A percentile compares a stretch with the other conserved stretches of the same genome.
Evolutionary conservation across 768 basidiomycete species (phyloP).

Genomic region (Gloeopeniophorella convolvens): DNA sequence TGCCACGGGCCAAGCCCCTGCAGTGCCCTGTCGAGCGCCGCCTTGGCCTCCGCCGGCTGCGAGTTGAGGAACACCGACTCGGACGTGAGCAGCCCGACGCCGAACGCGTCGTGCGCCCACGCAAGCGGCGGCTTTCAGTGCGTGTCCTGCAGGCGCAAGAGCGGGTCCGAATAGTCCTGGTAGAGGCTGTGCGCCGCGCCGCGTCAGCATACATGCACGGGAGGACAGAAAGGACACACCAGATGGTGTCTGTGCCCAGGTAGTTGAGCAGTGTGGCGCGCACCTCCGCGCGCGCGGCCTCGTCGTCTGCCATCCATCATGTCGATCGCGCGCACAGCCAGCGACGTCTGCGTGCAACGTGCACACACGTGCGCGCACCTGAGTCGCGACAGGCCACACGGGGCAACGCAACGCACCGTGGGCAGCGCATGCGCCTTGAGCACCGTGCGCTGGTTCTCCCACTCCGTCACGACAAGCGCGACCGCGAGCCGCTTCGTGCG

Average conservation of each 20-base stretch:
- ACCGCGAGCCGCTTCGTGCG: slow-evolving; percentile 65
- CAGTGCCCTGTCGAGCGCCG: slow-evolving; percentile 52
- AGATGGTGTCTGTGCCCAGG: slow-evolving; percentile 91
- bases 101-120: slow-evolving; percentile 68
- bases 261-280: slow-evolving; percentile 69
- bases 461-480: slow-evolving; percentile 86
- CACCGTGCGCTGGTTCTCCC: slow-evolving; percentile 86
- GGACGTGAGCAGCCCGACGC: slow-evolving; percentile 59
- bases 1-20: slow-evolving; percentile 72
- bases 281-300: slow-evolving; percentile 52
- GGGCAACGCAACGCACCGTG: slow-evolving; percentile 47
- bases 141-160: slow-evolving; percentile 69
- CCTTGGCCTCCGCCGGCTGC: slow-evolving; percentile 65
- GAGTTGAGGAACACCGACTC: slow-evolving; percentile 62
- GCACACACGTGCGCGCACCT: not conserved
- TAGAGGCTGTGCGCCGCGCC: slow-evolving; percentile 55
- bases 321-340: slow-evolving; percentile 88
- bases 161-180: slow-evolving; percentile 63
- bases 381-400: slow-evolving; percentile 8
- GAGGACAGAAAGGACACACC: slow-evolving; percentile 39
- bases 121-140: slow-evolving; percentile 87
- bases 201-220: not conserved
- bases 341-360: slow-evolving; percentile 76
- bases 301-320: slow-evolving; percentile 55
- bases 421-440: slow-evolving; percentile 89